A percentile compares a stretch with the other conserved stretches of the same genome.
Conservation (phyloP, 2,329 filamentous ascomycete genomes). For the Penicillium sp. region DNA sequence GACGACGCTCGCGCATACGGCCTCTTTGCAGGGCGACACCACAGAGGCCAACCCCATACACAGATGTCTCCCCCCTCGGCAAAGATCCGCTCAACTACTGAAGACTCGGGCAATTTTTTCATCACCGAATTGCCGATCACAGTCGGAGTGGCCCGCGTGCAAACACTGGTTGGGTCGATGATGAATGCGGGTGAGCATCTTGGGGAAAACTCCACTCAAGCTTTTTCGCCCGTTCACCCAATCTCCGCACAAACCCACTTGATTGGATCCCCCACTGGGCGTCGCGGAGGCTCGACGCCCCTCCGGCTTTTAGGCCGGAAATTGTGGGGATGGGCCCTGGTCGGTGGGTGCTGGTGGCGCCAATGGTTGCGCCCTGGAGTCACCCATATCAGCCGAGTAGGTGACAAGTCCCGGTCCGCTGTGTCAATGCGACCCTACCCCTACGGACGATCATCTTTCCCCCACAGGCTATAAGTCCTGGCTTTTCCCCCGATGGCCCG, state of each 20-base stretch:
- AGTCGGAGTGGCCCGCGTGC: background rate
- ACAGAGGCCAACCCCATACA: too few species aligned
- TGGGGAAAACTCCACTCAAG: constrained; percentile 23
- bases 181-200: constrained; percentile 13
- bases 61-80: background rate
- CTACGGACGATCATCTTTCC: background rate
- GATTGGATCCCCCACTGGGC: constrained; percentile 6
- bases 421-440: constrained; percentile 4
- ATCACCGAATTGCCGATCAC: background rate
- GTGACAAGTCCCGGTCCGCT: constrained; percentile 3
- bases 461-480: constrained; percentile 15
- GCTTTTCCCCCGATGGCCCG: constrained; percentile 2
- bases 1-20: too few species aligned
- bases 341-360: constrained; percentile 7
- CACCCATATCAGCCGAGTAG: constrained; percentile 2
- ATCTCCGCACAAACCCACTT: constrained; percentile 12
- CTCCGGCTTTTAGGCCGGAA: constrained; percentile 6
- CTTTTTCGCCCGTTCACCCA: constrained; percentile 20
- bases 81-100: background rate
- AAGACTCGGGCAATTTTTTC: background rate
- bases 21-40: too few species aligned
- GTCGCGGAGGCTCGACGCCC: constrained; percentile 4
- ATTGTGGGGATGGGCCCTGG: constrained; percentile 5
- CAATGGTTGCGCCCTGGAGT: constrained; percentile 1
- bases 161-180: background rate